phyloP scores from a whole-genome alignment of 2,329 filamentous ascomycete species.

The Didymella exigua region DNA sequence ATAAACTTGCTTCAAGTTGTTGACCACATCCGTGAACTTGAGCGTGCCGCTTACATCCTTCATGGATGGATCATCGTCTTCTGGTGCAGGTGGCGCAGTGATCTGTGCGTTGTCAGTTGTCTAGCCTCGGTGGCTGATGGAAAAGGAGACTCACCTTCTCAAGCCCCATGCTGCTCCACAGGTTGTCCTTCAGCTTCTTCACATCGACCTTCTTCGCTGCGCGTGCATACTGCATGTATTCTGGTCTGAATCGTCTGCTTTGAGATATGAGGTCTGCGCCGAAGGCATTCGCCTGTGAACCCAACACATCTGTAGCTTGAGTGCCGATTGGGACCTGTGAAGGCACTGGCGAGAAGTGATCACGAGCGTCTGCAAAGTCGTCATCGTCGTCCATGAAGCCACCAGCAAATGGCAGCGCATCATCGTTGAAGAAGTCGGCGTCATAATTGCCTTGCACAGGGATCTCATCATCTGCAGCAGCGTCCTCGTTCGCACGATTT shows the following conservation, averaged over 20 bases:
- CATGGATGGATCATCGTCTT: slow-evolving; percentile 37
- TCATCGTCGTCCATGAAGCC: slow-evolving; percentile 69
- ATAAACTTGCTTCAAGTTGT: slow-evolving; percentile 83
- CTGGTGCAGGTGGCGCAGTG: slow-evolving; percentile 22
- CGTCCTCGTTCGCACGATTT: slow-evolving; percentile 49
- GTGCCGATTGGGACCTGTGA: slow-evolving; percentile 54
- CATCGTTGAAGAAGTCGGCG: slow-evolving; percentile 96
- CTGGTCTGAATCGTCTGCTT: slow-evolving; percentile 63
- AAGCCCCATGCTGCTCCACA: slow-evolving; percentile 67
- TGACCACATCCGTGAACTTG: slow-evolving; percentile 92
- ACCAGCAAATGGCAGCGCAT: slow-evolving; percentile 71
- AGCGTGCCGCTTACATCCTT: slow-evolving; percentile 61
- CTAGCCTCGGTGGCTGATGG: not conserved
- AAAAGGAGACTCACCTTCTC: slow-evolving; percentile 45
- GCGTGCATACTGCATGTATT: slow-evolving; percentile 69
- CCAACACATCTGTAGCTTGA: slow-evolving; percentile 57
- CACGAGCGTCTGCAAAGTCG: slow-evolving; percentile 77
- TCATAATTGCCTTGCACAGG: slow-evolving; percentile 81
- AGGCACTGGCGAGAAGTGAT: slow-evolving; percentile 73
- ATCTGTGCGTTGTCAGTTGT: slow-evolving; percentile 27
- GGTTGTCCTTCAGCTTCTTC: slow-evolving; percentile 66
- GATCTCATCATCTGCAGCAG: slow-evolving; percentile 58
- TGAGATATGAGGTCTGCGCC: slow-evolving; percentile 68
- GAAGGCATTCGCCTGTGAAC: slow-evolving; percentile 60
- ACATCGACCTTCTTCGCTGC: slow-evolving; percentile 72